phyloP scores from a whole-genome alignment of 768 basidiomycete genomes.

The Tremella mesenterica region DNA sequence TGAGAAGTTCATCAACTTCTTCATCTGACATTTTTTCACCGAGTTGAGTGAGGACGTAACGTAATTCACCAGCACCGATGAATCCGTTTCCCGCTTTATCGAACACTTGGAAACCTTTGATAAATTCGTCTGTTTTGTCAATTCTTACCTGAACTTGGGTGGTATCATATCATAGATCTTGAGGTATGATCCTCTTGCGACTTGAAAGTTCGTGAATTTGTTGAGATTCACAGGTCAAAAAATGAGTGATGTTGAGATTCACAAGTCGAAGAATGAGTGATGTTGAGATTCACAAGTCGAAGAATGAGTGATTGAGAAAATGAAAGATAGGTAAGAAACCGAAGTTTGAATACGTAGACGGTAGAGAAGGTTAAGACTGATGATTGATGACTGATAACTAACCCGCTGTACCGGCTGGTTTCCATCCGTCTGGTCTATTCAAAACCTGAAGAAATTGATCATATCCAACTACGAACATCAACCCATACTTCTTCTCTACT shows the following conservation, averaged over 20 bases:
- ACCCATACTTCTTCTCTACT: slow-evolving; percentile 8
- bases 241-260: too few relatives aligned
- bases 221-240: too few relatives aligned
- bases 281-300: too few relatives aligned
- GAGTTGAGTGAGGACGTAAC: slow-evolving; percentile 88
- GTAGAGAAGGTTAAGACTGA: slow-evolving; percentile 1
- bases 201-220: too few relatives aligned
- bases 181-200: too few relatives aligned
- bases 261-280: too few relatives aligned
- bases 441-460: slow-evolving; percentile 82
- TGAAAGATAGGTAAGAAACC: too few relatives aligned
- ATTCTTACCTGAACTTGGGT: not conserved
- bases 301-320: too few relatives aligned
- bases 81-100: slow-evolving; percentile 91
- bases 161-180: not conserved
- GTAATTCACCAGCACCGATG: slow-evolving; percentile 82
- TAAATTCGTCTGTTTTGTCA: slow-evolving; percentile 73
- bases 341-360: too few relatives aligned
- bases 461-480: slow-evolving; percentile 65
- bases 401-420: slow-evolving; percentile 94
- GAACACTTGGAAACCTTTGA: slow-evolving; percentile 97
- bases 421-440: slow-evolving; percentile 92
- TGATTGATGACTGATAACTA: slow-evolving; percentile 26
- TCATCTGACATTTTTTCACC: slow-evolving; percentile 98
- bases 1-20: slow-evolving; percentile 94